Percentiles rank a stretch among this genome's conserved stretches.
These are phyloP conservation scores for Jackrogersella multiformis DNA, from an alignment of 495 filamentous ascomycete genomes.

Conservation along the genomic window DNA sequence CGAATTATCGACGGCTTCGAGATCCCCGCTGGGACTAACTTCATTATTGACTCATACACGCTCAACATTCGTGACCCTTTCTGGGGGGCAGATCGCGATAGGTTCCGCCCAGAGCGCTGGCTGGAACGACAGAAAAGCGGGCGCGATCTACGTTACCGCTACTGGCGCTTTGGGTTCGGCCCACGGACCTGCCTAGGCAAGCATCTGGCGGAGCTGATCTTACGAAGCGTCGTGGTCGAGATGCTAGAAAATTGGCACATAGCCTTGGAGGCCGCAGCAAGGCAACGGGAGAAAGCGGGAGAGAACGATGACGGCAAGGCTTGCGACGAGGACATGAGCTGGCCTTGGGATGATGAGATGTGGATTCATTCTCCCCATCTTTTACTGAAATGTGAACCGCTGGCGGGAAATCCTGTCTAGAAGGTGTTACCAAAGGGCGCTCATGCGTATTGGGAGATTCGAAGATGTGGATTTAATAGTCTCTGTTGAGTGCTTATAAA, in stretches of 20 bases:
- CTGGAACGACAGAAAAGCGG: neutral
- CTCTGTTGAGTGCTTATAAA: too few species aligned
- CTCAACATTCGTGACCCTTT: neutral
- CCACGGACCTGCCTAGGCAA: neutral
- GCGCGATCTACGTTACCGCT: neutral
- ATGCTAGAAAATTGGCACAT: neutral
- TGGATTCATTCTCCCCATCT: constrained; percentile 7
- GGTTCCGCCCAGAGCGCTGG: neutral
- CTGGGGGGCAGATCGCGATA: neutral
- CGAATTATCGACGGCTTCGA: neutral
- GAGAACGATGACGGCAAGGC: neutral
- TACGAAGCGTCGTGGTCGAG: neutral
- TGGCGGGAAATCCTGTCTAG: too few species aligned
- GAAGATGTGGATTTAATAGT: too few species aligned
- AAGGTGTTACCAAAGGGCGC: too few species aligned
- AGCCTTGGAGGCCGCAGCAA: neutral
- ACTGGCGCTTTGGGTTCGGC: neutral
- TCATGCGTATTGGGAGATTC: too few species aligned
- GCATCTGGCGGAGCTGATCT: neutral
- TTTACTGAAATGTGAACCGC: neutral
- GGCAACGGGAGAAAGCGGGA: neutral
- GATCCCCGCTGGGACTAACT: neutral
- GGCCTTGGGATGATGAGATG: constrained; percentile 17
- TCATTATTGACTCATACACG: neutral
- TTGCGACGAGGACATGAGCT: constrained; percentile 4